Evolutionary conservation across 768 basidiomycete genomes (phyloP).

Genomic region (Amanita pseudoporphyria): DNA sequence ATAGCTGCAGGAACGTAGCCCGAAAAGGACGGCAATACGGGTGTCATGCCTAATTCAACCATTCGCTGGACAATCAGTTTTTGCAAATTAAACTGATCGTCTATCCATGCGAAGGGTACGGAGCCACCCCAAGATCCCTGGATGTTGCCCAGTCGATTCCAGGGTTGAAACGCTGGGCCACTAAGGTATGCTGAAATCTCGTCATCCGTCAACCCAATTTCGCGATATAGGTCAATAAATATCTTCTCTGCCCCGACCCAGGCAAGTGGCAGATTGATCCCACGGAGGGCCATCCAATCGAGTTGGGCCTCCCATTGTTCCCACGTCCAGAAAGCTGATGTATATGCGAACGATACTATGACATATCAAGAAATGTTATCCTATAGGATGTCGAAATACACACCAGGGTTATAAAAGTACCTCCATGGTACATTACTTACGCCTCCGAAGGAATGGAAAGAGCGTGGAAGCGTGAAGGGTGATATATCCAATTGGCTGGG

Average conservation of each 20-base stretch:
- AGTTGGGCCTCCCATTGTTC: not conserved
- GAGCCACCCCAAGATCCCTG: not conserved
- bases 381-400: not conserved
- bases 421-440: not conserved
- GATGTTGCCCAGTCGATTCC: not conserved
- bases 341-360: not conserved
- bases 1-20: not conserved
- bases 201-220: not conserved
- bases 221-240: not conserved
- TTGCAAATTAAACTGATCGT: not conserved
- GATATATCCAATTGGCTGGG: not conserved
- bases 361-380: not conserved
- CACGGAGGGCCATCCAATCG: not conserved
- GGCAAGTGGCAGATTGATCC: not conserved
- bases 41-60: not conserved
- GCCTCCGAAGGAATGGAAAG: not conserved
- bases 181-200: not conserved
- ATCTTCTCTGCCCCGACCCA: not conserved
- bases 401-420: not conserved
- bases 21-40: not conserved
- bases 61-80: not conserved
- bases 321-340: not conserved
- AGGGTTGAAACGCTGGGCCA: not conserved
- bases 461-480: not conserved
- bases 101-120: not conserved